A percentile compares a stretch with the other conserved stretches of the same genome.
Evolutionary conservation across 768 basidiomycete species (phyloP).

Genomic region (Dioszegia hungarica): DNA sequence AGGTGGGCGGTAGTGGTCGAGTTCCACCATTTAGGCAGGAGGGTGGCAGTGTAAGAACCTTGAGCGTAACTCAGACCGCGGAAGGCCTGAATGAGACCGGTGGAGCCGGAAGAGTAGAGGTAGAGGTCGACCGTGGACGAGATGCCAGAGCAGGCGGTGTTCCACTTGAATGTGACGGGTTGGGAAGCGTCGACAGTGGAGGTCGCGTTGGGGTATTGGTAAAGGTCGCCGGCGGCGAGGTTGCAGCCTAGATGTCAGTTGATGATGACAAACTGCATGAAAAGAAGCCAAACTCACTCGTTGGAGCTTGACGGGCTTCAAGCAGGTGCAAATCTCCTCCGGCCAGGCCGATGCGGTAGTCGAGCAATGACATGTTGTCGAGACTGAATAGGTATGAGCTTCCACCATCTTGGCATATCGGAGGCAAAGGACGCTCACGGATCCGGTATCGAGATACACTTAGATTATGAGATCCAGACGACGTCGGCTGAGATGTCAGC

Average conservation of each 20-base stretch:
- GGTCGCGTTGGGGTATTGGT: slow-evolving; percentile 39
- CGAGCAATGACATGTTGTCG: slow-evolving; percentile 5
- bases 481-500: too few relatives aligned
- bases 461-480: too few relatives aligned
- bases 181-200: slow-evolving; percentile 37
- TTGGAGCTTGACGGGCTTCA: not conserved
- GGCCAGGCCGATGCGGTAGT: slow-evolving; percentile 34
- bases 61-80: slow-evolving; percentile 28
- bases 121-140: slow-evolving; percentile 44
- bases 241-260: slow-evolving; percentile 34
- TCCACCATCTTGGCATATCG: too few relatives aligned
- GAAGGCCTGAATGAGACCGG: slow-evolving; percentile 46
- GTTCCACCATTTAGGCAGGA: slow-evolving; percentile 51
- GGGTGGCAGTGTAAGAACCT: slow-evolving; percentile 34
- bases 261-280: too few relatives aligned
- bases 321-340: slow-evolving; percentile 3
- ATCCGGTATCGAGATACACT: too few relatives aligned
- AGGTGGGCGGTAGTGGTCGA: slow-evolving; percentile 42
- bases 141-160: slow-evolving; percentile 42
- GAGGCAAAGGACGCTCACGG: too few relatives aligned
- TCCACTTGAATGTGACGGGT: slow-evolving; percentile 48
- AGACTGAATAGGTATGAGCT: too few relatives aligned
- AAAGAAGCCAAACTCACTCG: not conserved
- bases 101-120: slow-evolving; percentile 38
- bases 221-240: slow-evolving; percentile 44